Percentiles rank a stretch among this genome's conserved stretches.
phyloP scores from a whole-genome alignment of 2,329 filamentous ascomycete species.

The Zymoseptoria pseudotritici region DNA sequence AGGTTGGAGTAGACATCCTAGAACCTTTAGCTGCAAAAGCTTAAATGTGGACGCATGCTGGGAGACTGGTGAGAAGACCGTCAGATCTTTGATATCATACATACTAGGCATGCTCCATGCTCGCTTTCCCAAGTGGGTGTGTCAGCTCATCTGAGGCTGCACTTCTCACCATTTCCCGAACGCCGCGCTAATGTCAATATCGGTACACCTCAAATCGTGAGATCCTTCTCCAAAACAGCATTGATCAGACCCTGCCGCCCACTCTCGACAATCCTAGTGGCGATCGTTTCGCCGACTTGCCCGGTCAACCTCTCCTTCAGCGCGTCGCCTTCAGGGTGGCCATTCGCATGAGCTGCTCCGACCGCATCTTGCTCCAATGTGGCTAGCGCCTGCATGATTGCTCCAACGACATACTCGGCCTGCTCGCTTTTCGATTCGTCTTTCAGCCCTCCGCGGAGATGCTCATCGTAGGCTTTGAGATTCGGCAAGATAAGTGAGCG shows the following conservation, averaged over 20 bases:
- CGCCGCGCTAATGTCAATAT: not conserved
- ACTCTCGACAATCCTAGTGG: slow-evolving; percentile 33
- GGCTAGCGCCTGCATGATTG: slow-evolving; percentile 50
- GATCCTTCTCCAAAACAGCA: slow-evolving; percentile 33
- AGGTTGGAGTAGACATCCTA: no score
- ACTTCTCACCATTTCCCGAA: not conserved
- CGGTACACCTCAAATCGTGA: slow-evolving; percentile 15
- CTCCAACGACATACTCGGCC: slow-evolving; percentile 52
- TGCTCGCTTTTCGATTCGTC: slow-evolving; percentile 51
- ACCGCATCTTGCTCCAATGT: slow-evolving; percentile 44
- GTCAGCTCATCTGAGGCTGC: not conserved
- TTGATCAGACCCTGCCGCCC: slow-evolving; percentile 31
- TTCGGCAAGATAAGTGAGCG: slow-evolving; percentile 59
- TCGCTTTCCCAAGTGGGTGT: no score
- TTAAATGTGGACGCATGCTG: no score
- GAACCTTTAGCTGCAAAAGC: no score
- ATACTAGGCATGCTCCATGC: not conserved
- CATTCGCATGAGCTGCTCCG: slow-evolving; percentile 28
- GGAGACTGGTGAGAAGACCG: not conserved
- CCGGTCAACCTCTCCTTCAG: slow-evolving; percentile 36
- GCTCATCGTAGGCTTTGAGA: slow-evolving; percentile 54
- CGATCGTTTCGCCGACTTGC: slow-evolving; percentile 38
- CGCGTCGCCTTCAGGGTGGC: slow-evolving; percentile 34
- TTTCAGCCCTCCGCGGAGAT: slow-evolving; percentile 50
- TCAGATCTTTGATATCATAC: not conserved